Evolutionary conservation across 345 rosid species (phyloP), one percentile per base, ranked within the genome.

Genomic region (Chamaenerion angustifolium): DNA sequence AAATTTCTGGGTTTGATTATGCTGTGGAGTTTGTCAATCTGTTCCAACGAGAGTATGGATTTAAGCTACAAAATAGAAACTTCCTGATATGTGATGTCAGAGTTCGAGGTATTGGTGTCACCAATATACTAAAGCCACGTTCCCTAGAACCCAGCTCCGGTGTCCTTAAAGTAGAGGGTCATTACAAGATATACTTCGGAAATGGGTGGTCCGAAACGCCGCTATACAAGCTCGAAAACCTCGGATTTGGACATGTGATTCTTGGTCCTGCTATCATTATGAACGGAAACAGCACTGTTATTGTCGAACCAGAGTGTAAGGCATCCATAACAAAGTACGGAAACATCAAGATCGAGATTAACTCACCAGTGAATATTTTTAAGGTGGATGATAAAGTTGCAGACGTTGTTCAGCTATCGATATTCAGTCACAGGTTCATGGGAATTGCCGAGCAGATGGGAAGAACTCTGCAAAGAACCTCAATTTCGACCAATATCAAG

Each of bases 401-500:
- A 61, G 98, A 83, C 75, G 98, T 92, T 16, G 98, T 92, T 60
- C 98, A 83, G 58, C 78, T 92, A 12, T 92, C 98, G 27, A 87
- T 92, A 52, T 92, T 92, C 67, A 83, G 80, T 68, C 87, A 92
- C 72, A 75, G 98, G 51, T 92, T 87, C 67, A 92, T 92, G 98
- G 98, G 98, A 47, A 87, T 92, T 44, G 98, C 98, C 48, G 98
- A 92, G 54, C 98, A 92, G 64, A 92, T 92, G 98, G 98, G 98
- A 54, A 73, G 95, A 51, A 87, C 98, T 3, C 70, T 92, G 16
- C 98, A 92, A 71, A 76, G 98, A 63, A 92, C 96, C 64, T 92
- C 98, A 48, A 87, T 92, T 68, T 92, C 96, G 50, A 92, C 98
- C 14, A 87, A 83, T 67, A 92, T 92, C 67, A 83, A 92, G 62